Evolutionary conservation across 768 basidiomycete genomes (phyloP).

Genomic region (Mycena indigotica): DNA sequence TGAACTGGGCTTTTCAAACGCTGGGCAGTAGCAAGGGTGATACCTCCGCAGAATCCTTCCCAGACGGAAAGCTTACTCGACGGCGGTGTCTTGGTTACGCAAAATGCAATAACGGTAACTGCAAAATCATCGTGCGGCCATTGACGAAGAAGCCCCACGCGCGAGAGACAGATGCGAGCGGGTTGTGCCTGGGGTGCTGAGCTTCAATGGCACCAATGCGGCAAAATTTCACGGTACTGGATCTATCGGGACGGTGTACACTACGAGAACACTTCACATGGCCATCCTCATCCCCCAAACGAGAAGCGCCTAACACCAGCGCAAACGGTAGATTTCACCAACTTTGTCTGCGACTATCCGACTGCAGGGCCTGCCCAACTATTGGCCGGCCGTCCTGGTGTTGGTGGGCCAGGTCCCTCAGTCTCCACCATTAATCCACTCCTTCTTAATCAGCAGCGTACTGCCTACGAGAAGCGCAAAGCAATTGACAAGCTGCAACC

Average conservation of each 20-base stretch:
- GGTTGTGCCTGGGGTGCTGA: background rate
- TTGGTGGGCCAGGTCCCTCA: background rate
- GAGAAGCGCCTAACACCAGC: background rate
- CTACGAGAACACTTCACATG: background rate
- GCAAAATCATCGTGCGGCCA: background rate
- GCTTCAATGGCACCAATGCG: background rate
- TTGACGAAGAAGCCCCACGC: background rate
- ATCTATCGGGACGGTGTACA: background rate
- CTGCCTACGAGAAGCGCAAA: background rate
- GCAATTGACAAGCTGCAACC: background rate
- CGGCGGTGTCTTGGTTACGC: background rate
- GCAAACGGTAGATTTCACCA: background rate
- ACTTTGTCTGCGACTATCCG: background rate
- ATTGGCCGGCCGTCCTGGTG: background rate
- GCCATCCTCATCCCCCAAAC: background rate
- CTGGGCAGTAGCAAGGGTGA: background rate
- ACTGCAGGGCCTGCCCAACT: background rate
- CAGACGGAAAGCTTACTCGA: background rate
- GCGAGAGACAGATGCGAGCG: background rate
- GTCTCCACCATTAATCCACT: background rate
- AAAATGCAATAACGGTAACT: background rate
- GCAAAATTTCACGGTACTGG: background rate
- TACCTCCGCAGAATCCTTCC: background rate
- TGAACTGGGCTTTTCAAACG: background rate
- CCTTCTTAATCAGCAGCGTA: background rate